Evolutionary conservation across 306 rosid genomes (phyloP).

Genomic region (Dryas drummondii): DNA sequence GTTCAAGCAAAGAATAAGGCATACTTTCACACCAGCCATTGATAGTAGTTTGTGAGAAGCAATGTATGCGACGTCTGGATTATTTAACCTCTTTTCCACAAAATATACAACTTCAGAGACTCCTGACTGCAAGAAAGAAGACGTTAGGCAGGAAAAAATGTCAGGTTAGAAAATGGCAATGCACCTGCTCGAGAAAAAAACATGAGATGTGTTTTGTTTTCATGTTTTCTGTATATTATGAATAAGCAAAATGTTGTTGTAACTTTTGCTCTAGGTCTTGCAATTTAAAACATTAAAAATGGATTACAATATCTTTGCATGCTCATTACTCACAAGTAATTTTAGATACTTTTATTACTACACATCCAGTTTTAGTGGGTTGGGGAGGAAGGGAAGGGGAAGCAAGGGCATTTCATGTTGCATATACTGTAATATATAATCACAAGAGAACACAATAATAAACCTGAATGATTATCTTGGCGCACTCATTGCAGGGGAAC

Average conservation of each 20-base stretch:
- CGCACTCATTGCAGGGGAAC: conserved; percentile 94
- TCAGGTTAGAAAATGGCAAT: background rate
- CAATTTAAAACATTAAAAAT: background rate
- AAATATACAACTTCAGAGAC: conserved; percentile 80
- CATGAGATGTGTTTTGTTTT: background rate
- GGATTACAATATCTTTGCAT: background rate
- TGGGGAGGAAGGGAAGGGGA: background rate
- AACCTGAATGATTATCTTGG: conserved; percentile 96
- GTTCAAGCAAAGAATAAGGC: conserved; percentile 10
- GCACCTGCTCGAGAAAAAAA: background rate
- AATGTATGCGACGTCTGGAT: conserved; percentile 53
- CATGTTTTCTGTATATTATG: background rate
- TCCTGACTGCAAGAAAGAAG: conserved; percentile 65
- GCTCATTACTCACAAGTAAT: background rate
- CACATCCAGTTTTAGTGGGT: background rate
- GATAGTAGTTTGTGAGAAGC: conserved; percentile 85
- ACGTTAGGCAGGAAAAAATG: background rate
- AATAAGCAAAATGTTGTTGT: conserved; percentile 12
- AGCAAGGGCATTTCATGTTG: background rate
- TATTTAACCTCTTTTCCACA: conserved; percentile 70
- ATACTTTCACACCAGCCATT: conserved; percentile 89
- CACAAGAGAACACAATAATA: conserved; percentile 16
- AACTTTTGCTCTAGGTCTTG: background rate
- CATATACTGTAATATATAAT: background rate
- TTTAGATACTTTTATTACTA: background rate